A percentile compares a stretch with the other conserved stretches of the same genome.
Conservation (phyloP, 148 eudicot species). For the Nepenthes gracilis region DNA sequence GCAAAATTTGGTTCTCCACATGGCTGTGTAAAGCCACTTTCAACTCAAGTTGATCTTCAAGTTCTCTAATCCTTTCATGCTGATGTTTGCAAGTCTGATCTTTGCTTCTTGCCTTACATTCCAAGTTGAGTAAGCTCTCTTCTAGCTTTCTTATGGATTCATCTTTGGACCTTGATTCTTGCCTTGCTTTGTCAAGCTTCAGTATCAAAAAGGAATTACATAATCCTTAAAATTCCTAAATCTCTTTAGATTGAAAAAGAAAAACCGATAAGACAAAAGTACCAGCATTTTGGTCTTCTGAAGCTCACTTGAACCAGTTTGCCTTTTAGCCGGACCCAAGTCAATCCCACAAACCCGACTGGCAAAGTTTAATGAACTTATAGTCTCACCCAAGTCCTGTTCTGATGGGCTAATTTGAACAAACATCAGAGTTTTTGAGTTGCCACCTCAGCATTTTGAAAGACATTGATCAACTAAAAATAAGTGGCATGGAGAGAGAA, state of each 20-base stretch:
- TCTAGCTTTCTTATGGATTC: slow-evolving; percentile 72
- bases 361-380: slow-evolving; percentile 84
- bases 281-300: slow-evolving; percentile 75
- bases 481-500: not conserved
- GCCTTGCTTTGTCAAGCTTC: slow-evolving; percentile 78
- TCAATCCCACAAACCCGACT: slow-evolving; percentile 85
- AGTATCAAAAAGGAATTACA: slow-evolving; percentile 5
- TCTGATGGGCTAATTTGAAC: slow-evolving; percentile 96
- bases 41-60: slow-evolving; percentile 57
- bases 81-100: slow-evolving; percentile 64
- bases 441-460: slow-evolving; percentile 49
- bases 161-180: slow-evolving; percentile 70
- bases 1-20: slow-evolving; percentile 46
- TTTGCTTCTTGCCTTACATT: slow-evolving; percentile 70
- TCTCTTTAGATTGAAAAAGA: not conserved
- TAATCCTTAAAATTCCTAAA: not conserved
- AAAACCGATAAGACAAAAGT: not conserved
- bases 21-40: slow-evolving; percentile 44
- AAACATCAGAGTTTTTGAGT: slow-evolving; percentile 89
- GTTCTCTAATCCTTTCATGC: slow-evolving; percentile 66
- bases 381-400: slow-evolving; percentile 72
- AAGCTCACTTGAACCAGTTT: slow-evolving; percentile 70
- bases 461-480: not conserved
- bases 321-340: slow-evolving; percentile 73
- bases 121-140: slow-evolving; percentile 58